These are phyloP conservation scores for Fonsecaea multimorphosa DNA, from an alignment of 2,329 filamentous ascomycete genomes.

Conservation along the genomic window DNA sequence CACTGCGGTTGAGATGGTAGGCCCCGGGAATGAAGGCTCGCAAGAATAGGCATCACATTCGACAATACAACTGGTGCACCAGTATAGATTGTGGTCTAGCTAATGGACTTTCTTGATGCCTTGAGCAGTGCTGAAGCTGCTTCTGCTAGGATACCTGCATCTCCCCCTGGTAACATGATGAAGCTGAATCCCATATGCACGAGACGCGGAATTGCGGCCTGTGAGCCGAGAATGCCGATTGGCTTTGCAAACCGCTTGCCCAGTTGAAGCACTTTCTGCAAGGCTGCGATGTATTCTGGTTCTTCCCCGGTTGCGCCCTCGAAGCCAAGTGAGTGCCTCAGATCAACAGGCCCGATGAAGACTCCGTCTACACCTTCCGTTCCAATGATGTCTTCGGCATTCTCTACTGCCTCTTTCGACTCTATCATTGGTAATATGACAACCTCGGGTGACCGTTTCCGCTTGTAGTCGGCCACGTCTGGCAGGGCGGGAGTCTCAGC, in stretches of 20 bases:
- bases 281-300: conserved; percentile 10
- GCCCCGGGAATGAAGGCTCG: conserved; percentile 23
- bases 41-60: conserved; percentile 6
- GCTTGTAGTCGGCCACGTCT: conserved; percentile 19
- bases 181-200: conserved; percentile 22
- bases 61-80: neutral
- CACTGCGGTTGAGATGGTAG: conserved; percentile 24
- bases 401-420: conserved; percentile 19
- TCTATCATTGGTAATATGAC: conserved; percentile 27
- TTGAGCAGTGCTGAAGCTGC: conserved; percentile 12
- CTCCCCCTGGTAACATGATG: conserved; percentile 20
- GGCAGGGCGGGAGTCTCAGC: neutral
- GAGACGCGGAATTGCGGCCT: neutral
- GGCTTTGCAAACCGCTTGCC: conserved; percentile 12
- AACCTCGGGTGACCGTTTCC: conserved; percentile 4
- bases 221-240: conserved; percentile 16
- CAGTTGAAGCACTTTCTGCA: conserved; percentile 13
- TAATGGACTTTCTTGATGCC: conserved; percentile 14
- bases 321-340: conserved; percentile 24
- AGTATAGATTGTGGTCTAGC: neutral
- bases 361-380: conserved; percentile 17
- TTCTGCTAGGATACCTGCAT: conserved; percentile 20
- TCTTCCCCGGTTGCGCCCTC: conserved; percentile 12
- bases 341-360: conserved; percentile 26
- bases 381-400: conserved; percentile 21